These are phyloP conservation scores for Buddleja alternifolia DNA, from an alignment of 257 asterid species.

Conservation along the genomic window DNA sequence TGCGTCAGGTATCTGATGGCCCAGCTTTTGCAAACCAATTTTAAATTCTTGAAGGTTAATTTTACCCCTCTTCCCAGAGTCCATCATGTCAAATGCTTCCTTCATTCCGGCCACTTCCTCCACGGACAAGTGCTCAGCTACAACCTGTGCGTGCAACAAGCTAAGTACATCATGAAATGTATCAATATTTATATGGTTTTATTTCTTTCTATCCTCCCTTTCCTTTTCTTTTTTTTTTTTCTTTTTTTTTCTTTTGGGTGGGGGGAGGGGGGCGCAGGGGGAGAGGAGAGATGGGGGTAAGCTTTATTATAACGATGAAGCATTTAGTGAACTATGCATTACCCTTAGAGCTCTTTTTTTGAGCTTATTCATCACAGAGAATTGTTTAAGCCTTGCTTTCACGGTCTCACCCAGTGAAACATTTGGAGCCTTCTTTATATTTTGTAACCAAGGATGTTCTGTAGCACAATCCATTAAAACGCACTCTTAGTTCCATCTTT, in stretches of 20 bases:
- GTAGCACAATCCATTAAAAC: conserved; percentile 18
- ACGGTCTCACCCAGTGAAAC: conserved; percentile 78
- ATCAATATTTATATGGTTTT: not conserved
- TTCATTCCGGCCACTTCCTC: conserved; percentile 78
- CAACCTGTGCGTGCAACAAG: conserved; percentile 46
- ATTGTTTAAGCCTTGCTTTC: conserved; percentile 76
- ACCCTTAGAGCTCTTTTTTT: conserved; percentile 75
- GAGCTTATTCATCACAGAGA: conserved; percentile 76
- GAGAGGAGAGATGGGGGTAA: not conserved
- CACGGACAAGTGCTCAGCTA: conserved; percentile 72
- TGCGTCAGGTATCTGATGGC: conserved; percentile 67
- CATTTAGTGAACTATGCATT: conserved; percentile 17
- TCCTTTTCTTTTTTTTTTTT: too few species aligned
- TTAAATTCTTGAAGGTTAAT: conserved; percentile 57
- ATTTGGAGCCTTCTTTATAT: conserved; percentile 71
- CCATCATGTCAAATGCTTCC: conserved; percentile 71
- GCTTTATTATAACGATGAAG: conserved; percentile 5
- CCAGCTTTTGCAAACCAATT: conserved; percentile 59
- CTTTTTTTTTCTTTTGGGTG: not conserved
- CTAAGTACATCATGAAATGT: conserved; percentile 21
- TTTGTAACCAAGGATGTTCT: conserved; percentile 82
- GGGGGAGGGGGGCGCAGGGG: not conserved
- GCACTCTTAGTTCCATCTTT: conserved; percentile 1
- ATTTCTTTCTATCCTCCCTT: not conserved
- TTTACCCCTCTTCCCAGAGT: conserved; percentile 56